Evolutionary conservation across 2,329 filamentous ascomycete species (phyloP).

Genomic region (Venturia effusa): DNA sequence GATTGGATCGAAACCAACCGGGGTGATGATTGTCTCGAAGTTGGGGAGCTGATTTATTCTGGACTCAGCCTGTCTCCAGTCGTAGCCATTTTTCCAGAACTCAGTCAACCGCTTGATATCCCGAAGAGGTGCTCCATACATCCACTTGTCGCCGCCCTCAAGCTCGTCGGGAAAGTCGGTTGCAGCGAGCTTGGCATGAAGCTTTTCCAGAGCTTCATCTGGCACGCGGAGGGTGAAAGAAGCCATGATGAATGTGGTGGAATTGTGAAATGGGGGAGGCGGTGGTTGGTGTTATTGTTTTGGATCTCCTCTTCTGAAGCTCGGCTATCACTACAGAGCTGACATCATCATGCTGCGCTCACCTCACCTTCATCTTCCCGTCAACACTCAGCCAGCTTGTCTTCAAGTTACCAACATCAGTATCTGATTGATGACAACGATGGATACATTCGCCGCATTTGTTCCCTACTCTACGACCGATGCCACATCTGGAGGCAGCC

Average conservation of each 20-base stretch:
- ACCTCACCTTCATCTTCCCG: too few species aligned
- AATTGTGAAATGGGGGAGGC: not conserved
- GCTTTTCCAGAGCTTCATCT: conserved; percentile 39
- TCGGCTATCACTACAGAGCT: not conserved
- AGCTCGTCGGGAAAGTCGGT: conserved; percentile 47
- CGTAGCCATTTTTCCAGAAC: conserved; percentile 46
- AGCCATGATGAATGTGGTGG: conserved; percentile 7
- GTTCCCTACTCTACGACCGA: not conserved
- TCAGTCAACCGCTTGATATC: conserved; percentile 49
- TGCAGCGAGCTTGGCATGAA: conserved; percentile 44
- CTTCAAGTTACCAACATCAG: too few species aligned
- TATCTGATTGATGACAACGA: too few species aligned
- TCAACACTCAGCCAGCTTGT: too few species aligned
- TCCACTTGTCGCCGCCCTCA: conserved; percentile 35
- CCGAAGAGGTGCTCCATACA: conserved; percentile 47
- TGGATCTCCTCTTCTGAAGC: not conserved
- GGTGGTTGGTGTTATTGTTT: not conserved
- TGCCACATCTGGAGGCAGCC: too few species aligned
- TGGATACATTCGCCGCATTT: not conserved
- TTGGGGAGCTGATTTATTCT: conserved; percentile 46
- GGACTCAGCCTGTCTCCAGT: conserved; percentile 51
- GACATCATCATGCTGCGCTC: not conserved
- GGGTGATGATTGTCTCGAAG: conserved; percentile 37
- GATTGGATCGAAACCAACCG: conserved; percentile 48
- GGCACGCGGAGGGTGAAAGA: conserved; percentile 42